Evolutionary conservation across 306 rosid species (phyloP).

Genomic region (Fagus crenata): DNA sequence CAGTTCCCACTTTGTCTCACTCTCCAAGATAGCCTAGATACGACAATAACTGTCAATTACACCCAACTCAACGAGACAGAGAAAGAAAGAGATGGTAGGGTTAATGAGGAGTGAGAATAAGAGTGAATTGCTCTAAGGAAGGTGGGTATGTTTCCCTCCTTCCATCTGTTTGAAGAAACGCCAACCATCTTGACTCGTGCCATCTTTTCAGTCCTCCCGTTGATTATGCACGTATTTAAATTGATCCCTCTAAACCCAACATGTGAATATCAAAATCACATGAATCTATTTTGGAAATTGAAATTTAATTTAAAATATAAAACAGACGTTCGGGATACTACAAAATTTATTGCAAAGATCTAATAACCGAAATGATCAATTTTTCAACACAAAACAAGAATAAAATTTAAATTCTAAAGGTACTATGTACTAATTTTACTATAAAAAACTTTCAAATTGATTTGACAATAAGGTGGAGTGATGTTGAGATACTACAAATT

Average conservation of each 20-base stretch:
- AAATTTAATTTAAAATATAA: not conserved
- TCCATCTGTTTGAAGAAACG: slow-evolving; percentile 61
- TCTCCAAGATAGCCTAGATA: slow-evolving; percentile 10
- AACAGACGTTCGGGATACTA: too few species aligned
- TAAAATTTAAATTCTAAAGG: too few species aligned
- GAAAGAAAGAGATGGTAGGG: slow-evolving; percentile 28
- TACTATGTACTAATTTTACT: too few species aligned
- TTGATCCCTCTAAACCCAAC: not conserved
- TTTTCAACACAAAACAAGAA: too few species aligned
- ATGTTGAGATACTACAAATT: too few species aligned
- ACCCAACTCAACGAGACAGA: slow-evolving; percentile 54
- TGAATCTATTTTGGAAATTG: not conserved
- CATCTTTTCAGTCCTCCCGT: slow-evolving; percentile 27
- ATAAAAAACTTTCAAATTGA: too few species aligned
- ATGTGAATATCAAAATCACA: not conserved
- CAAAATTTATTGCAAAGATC: too few species aligned
- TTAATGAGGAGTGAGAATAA: not conserved
- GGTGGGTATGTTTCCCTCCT: slow-evolving; percentile 56
- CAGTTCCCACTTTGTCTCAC: slow-evolving; percentile 8
- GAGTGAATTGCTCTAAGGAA: slow-evolving; percentile 3
- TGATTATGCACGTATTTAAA: slow-evolving; percentile 11
- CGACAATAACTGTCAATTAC: slow-evolving; percentile 39
- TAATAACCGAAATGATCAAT: too few species aligned
- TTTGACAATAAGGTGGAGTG: too few species aligned
- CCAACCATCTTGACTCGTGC: slow-evolving; percentile 33